Percentiles rank a stretch among this genome's conserved stretches.
These are phyloP conservation scores for Xylariales sp. DNA, from an alignment of 2,329 filamentous ascomycete genomes.

Conservation along the genomic window DNA sequence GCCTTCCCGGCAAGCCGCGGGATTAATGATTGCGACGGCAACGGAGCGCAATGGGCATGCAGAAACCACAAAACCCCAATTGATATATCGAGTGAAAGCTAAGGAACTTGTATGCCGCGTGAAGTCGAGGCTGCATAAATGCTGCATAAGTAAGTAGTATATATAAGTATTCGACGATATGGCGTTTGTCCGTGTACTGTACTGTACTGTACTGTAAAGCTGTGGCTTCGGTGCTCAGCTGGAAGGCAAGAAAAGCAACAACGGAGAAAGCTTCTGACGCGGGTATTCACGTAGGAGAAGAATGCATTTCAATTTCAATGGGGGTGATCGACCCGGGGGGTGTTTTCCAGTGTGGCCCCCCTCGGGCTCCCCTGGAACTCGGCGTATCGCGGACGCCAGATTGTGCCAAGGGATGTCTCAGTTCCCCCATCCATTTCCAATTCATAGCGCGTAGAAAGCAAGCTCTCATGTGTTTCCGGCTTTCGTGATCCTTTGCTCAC, in stretches of 20 bases:
- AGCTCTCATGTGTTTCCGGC: too few relatives aligned
- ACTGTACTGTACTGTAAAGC: background rate
- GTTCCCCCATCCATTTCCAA: too few relatives aligned
- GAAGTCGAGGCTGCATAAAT: background rate
- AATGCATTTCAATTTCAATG: background rate
- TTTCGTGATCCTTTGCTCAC: too few relatives aligned
- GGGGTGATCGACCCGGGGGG: slow-evolving; percentile 3
- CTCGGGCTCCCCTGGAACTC: background rate
- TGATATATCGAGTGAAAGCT: slow-evolving; percentile 1
- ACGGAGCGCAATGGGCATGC: background rate
- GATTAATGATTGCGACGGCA: slow-evolving; percentile 1
- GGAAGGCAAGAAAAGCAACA: background rate
- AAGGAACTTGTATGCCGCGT: slow-evolving; percentile 3
- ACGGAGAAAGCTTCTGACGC: background rate
- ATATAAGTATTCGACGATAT: too few relatives aligned
- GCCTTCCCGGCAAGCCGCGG: background rate
- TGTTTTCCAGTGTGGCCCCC: slow-evolving; percentile 5
- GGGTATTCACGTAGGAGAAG: background rate
- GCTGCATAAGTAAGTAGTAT: too few relatives aligned
- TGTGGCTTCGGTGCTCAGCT: background rate
- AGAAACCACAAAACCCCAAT: slow-evolving; percentile 3
- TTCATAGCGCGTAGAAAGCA: too few relatives aligned
- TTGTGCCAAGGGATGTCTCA: too few relatives aligned
- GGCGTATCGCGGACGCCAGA: slow-evolving; percentile 2
- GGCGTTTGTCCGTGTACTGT: background rate